Base-by-base conservation (phyloP, 192 early-diverging fungal species). In the Coemansia sp. region DNA sequence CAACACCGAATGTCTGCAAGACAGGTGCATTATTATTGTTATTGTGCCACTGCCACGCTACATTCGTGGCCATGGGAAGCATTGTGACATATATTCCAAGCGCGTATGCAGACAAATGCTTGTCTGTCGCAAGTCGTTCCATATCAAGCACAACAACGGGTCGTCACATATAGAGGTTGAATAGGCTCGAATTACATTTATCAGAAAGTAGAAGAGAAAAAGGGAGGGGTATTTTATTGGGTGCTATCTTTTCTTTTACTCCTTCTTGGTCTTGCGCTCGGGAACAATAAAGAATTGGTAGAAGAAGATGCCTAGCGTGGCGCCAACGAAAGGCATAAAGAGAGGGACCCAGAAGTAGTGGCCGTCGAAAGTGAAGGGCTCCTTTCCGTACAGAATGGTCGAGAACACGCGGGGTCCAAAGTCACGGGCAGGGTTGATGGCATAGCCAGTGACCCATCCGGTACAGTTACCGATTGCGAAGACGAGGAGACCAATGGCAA, bases 381-480 rank as follows among this genome's bases (percentile, higher is more conserved):
- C 83, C 33, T 66, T 57, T 34, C 91, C 90, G 76, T 89, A 93
- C 48, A 85, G 83, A 63, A 88, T 72, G 33, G 85, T 75, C 34
- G 89, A 86, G 71, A 92, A 92, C n/a, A 89, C 70, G 45, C 92
- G 89, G 12, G 91, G 91, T 33, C 90, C 92, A 73, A 92, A 81
- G 76, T 93, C 92, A 80, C 92, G 86, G 7, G 92, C 92, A 53
- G 89, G 89, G 70, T 93, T 93, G 58, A 93, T 81, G 44, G 87
- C 88, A 51, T 87, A 89, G 43, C 88, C 87, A 23, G 89, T 90
- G 73, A 86, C 82, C 70, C 82, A 89, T 30, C 87, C 88, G 23
- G 88, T 84, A 39, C 86, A 88, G 67, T 80, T 85, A 24, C 86
- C 87, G 35, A 92, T 90, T 56, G 84, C 77, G 36, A 86, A 74